Conservation (phyloP, 768 basidiomycete species). For the Boletus tylopilopsis region DNA sequence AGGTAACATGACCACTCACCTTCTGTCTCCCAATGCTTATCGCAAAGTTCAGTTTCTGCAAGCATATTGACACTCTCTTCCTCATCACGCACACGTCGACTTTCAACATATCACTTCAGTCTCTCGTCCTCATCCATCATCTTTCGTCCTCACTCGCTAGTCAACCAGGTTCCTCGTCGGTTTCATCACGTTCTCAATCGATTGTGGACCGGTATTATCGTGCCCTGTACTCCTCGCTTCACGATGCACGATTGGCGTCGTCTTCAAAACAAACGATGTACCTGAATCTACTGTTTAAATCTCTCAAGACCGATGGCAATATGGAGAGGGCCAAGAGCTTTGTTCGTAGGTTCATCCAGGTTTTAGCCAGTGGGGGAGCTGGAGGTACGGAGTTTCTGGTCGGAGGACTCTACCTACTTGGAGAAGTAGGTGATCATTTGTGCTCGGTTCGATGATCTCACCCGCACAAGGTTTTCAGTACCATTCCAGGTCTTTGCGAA, state of each 20-base stretch:
- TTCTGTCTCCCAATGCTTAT: slow-evolving; percentile 3
- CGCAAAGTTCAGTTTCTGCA: slow-evolving; percentile 53
- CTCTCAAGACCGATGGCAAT: slow-evolving; percentile 66
- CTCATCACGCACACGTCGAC: slow-evolving; percentile 92
- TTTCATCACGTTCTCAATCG: slow-evolving; percentile 39
- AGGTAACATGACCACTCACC: slow-evolving; percentile 42
- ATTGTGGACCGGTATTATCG: slow-evolving; percentile 71
- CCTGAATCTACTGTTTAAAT: slow-evolving; percentile 89
- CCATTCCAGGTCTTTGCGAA: slow-evolving; percentile 42
- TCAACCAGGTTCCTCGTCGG: slow-evolving; percentile 38
- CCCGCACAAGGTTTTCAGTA: slow-evolving; percentile 44
- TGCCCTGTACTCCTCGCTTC: slow-evolving; percentile 84
- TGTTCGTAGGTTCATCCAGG: slow-evolving; percentile 78
- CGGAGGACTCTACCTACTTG: slow-evolving; percentile 82
- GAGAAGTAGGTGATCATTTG: slow-evolving; percentile 61
- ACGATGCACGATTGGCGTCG: slow-evolving; percentile 72
- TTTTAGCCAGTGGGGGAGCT: slow-evolving; percentile 63
- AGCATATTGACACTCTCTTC: slow-evolving; percentile 92
- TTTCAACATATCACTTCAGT: slow-evolving; percentile 95
- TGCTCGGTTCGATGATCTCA: neutral
- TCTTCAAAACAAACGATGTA: slow-evolving; percentile 97
- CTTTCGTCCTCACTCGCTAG: slow-evolving; percentile 56
- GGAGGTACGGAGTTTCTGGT: slow-evolving; percentile 86
- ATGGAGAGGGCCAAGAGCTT: slow-evolving; percentile 71
- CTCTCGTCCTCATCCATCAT: slow-evolving; percentile 84